These are phyloP conservation scores for Aspergillus tanneri DNA, from an alignment of 2,329 filamentous ascomycete species.

Conservation along the genomic window DNA sequence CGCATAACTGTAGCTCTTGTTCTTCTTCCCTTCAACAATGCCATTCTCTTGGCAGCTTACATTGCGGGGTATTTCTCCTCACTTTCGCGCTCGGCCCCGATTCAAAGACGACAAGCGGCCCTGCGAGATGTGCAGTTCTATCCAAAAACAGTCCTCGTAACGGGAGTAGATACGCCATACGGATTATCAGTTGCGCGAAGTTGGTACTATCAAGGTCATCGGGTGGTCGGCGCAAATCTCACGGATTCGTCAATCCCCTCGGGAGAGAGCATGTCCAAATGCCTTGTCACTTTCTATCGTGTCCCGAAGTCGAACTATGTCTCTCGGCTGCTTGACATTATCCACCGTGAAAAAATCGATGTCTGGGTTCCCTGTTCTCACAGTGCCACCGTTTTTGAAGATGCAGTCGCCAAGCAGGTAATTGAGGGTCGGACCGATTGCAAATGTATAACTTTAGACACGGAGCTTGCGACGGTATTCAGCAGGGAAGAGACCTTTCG, in stretches of 20 bases:
- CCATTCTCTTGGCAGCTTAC: slow-evolving; percentile 44
- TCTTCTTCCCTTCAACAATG: slow-evolving; percentile 52
- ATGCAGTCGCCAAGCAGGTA: slow-evolving; percentile 63
- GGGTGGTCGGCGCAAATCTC: slow-evolving; percentile 71
- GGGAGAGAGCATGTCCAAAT: slow-evolving; percentile 58
- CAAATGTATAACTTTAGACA: slow-evolving; percentile 63
- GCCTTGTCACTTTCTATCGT: slow-evolving; percentile 57
- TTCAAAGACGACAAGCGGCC: slow-evolving; percentile 23
- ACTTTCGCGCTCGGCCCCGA: slow-evolving; percentile 16
- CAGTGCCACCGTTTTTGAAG: slow-evolving; percentile 64
- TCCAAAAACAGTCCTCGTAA: slow-evolving; percentile 64
- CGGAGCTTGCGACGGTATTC: slow-evolving; percentile 56
- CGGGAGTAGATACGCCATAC: slow-evolving; percentile 71
- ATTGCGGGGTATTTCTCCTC: slow-evolving; percentile 29
- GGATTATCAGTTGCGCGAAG: slow-evolving; percentile 65
- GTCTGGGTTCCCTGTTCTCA: slow-evolving; percentile 74
- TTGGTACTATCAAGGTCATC: slow-evolving; percentile 64
- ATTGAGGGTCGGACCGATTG: slow-evolving; percentile 60
- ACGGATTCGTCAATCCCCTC: slow-evolving; percentile 49
- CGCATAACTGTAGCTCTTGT: slow-evolving; percentile 27
- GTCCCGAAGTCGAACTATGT: slow-evolving; percentile 55
- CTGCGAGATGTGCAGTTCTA: slow-evolving; percentile 38
- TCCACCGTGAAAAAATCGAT: slow-evolving; percentile 61
- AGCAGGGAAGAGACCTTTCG: slow-evolving; percentile 68
- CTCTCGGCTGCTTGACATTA: slow-evolving; percentile 56